Evolutionary conservation across 306 rosid genomes (phyloP).

Genomic region (Fragaria ananassa): DNA sequence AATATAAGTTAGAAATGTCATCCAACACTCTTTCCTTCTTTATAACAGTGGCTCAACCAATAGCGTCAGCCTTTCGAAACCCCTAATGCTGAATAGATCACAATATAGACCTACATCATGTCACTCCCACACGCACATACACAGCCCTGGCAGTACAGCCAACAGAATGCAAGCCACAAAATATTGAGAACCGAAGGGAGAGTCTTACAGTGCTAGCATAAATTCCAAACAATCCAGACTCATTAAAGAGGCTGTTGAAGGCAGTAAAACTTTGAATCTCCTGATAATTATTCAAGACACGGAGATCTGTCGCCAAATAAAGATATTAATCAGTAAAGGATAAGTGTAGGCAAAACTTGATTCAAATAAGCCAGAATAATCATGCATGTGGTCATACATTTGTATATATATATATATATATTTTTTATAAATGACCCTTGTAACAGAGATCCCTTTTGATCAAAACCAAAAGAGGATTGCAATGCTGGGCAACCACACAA

Average conservation of each 20-base stretch:
- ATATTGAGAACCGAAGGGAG: not conserved
- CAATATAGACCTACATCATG: not conserved
- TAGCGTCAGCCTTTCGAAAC: not conserved
- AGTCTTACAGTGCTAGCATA: constrained; percentile 78
- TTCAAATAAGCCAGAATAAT: constrained; percentile 19
- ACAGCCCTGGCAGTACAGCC: not conserved
- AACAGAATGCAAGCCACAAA: constrained; percentile 13
- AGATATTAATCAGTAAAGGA: constrained; percentile 11
- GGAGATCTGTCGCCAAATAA: constrained; percentile 57
- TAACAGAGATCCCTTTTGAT: not conserved
- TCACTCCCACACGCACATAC: constrained; percentile 1
- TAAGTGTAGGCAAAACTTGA: not conserved
- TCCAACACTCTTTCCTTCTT: not conserved
- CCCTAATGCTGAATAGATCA: not conserved
- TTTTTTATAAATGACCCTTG: not conserved
- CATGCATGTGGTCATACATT: not conserved
- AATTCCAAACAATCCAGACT: constrained; percentile 83
- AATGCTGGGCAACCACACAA: not conserved
- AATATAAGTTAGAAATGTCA: not conserved
- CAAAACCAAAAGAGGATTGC: not conserved
- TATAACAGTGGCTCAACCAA: not conserved
- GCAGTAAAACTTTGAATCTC: constrained; percentile 85
- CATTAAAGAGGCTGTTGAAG: constrained; percentile 88
- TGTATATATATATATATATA: not conserved
- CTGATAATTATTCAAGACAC: constrained; percentile 72